Conservation (phyloP, 805 yeast genomes). For the Saturnispora saitoi region DNA sequence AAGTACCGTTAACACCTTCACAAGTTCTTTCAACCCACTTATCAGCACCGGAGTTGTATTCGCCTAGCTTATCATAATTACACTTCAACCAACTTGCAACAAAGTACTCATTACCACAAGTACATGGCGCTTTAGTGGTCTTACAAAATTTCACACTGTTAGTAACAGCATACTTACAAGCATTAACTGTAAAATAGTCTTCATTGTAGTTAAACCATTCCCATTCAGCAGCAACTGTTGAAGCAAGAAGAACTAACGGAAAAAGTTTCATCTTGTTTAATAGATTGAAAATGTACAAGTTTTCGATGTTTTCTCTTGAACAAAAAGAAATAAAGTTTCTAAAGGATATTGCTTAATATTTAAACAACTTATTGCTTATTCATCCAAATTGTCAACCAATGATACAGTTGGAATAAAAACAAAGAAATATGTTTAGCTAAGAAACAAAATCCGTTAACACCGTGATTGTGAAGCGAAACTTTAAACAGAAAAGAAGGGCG, state of each 20-base stretch:
- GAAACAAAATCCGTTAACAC: constrained; percentile 2
- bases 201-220: constrained; percentile 7
- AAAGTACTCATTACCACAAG: constrained; percentile 23
- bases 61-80: constrained; percentile 13
- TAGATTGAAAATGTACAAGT: neutral
- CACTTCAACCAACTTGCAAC: constrained; percentile 25
- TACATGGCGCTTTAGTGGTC: constrained; percentile 15
- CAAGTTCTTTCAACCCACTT: constrained; percentile 19
- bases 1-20: constrained; percentile 15
- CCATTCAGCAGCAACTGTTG: constrained; percentile 1
- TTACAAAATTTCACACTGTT: constrained; percentile 18
- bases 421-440: neutral
- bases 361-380: no score
- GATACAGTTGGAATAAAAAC: no score
- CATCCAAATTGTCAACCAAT: neutral
- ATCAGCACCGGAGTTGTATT: constrained; percentile 15
- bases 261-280: neutral
- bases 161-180: constrained; percentile 19
- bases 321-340: no score
- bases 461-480: neutral
- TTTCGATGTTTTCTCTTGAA: neutral
- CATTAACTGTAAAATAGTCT: constrained; percentile 13
- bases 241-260: neutral
- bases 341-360: no score
- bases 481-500: neutral